phyloP scores from a whole-genome alignment of 202 grass and related monocot genomes.

The Bolboschoenoplectus hybrid region DNA sequence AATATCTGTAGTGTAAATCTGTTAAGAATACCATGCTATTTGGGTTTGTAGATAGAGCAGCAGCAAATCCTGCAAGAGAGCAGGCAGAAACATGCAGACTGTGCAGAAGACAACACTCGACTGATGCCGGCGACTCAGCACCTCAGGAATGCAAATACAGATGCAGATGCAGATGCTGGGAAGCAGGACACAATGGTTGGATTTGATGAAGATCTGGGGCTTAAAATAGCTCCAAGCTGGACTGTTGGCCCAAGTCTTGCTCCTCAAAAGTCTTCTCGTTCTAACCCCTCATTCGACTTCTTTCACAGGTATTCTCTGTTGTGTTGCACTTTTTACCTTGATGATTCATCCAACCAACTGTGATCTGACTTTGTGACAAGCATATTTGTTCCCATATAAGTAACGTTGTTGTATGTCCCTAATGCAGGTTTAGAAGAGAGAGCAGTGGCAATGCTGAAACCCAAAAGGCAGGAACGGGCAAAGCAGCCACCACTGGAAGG shows the following conservation, averaged over 20 bases:
- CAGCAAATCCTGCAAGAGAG: constrained; percentile 78
- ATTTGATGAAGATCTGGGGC: neutral
- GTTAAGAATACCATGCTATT: constrained; percentile 10
- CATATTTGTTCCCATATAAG: constrained; percentile 21
- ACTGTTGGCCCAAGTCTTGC: constrained; percentile 40
- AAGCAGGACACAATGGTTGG: neutral
- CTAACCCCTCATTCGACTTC: constrained; percentile 48
- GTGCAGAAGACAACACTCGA: constrained; percentile 35
- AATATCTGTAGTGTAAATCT: neutral
- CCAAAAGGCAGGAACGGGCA: constrained; percentile 36
- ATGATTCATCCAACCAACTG: constrained; percentile 20
- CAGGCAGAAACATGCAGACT: constrained; percentile 48
- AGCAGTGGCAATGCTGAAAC: constrained; percentile 45
- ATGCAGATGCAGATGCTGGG: constrained; percentile 31
- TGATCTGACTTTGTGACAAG: constrained; percentile 30
- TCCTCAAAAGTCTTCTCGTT: constrained; percentile 55
- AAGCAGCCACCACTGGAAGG: constrained; percentile 61
- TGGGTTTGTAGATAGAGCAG: constrained; percentile 73
- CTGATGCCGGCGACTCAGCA: neutral
- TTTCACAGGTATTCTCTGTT: constrained; percentile 68
- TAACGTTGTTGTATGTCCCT: constrained; percentile 16
- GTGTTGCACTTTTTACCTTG: neutral
- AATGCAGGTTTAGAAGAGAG: constrained; percentile 78
- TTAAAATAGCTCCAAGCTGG: constrained; percentile 34
- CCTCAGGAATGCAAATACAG: constrained; percentile 28